phyloP scores from a whole-genome alignment of 1,284 basidiomycete species.

The Marasmius sp. region DNA sequence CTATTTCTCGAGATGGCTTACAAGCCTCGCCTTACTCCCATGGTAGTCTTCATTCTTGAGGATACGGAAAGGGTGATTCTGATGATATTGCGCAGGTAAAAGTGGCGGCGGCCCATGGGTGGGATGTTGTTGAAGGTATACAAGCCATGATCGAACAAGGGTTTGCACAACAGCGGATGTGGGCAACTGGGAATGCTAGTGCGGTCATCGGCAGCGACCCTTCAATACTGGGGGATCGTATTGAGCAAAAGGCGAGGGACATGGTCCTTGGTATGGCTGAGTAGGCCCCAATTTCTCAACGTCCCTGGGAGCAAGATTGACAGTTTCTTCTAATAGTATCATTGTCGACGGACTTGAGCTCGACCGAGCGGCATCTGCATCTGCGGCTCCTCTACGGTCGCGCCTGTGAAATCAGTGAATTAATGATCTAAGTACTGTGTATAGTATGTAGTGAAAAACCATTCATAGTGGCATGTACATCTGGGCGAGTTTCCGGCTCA shows the following conservation, averaged over 20 bases:
- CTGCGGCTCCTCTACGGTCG: constrained; percentile 5
- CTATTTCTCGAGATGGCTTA: constrained; percentile 36
- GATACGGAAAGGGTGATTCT: constrained; percentile 12
- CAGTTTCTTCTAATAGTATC: constrained; percentile 1
- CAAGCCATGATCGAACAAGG: constrained; percentile 28
- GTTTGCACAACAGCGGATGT: constrained; percentile 26
- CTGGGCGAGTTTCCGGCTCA: not conserved
- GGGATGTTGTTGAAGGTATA: constrained; percentile 29
- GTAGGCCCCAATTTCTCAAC: constrained; percentile 1
- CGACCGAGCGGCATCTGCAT: constrained; percentile 6
- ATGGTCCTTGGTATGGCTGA: constrained; percentile 9
- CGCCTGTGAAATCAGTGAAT: too few relatives aligned
- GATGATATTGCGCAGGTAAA: constrained; percentile 26
- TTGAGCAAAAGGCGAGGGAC: constrained; percentile 17
- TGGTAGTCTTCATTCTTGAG: not conserved
- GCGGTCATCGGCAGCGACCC: constrained; percentile 20
- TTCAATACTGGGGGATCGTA: constrained; percentile 13
- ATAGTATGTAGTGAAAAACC: not conserved
- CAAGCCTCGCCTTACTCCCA: constrained; percentile 17
- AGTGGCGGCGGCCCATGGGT: constrained; percentile 30
- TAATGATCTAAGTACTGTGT: not conserved
- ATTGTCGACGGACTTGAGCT: constrained; percentile 10
- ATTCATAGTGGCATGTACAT: not conserved
- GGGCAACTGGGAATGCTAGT: constrained; percentile 20
- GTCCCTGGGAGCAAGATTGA: not conserved